A percentile compares a stretch with the other conserved stretches of the same genome.
Evolutionary conservation across 2,329 filamentous ascomycete genomes (phyloP).

Genomic region (Fusarium devonianum): DNA sequence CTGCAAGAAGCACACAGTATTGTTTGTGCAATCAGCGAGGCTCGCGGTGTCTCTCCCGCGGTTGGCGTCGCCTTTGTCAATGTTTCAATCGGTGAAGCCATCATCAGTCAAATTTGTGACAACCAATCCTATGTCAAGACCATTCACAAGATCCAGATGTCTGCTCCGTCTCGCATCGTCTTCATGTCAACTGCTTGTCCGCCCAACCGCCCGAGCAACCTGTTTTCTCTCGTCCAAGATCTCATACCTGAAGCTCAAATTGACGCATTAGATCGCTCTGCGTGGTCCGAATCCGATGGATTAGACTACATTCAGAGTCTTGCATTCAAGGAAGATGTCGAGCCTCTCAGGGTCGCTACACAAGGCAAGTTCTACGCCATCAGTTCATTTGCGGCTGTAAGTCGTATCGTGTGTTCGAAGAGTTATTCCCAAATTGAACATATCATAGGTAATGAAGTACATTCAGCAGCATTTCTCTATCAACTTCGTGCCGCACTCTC

Average conservation of each 20-base stretch:
- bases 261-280: conserved; percentile 72
- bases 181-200: conserved; percentile 74
- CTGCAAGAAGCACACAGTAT: conserved; percentile 69
- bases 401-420: conserved; percentile 38
- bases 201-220: conserved; percentile 73
- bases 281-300: conserved; percentile 82
- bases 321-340: conserved; percentile 81
- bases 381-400: conserved; percentile 84
- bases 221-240: conserved; percentile 77
- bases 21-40: conserved; percentile 88
- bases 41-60: conserved; percentile 82
- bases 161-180: conserved; percentile 80
- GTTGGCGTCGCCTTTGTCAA: conserved; percentile 90
- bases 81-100: conserved; percentile 80
- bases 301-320: conserved; percentile 79
- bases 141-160: conserved; percentile 83
- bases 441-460: conserved; percentile 76
- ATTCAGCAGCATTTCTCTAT: conserved; percentile 74
- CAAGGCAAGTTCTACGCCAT: conserved; percentile 86
- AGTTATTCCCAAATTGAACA: background rate
- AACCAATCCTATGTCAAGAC: conserved; percentile 91
- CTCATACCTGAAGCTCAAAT: conserved; percentile 44
- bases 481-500: conserved; percentile 77
- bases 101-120: conserved; percentile 90
- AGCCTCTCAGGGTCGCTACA: conserved; percentile 80